A percentile compares a stretch with the other conserved stretches of the same genome.
These are phyloP conservation scores for Geranium rotundifolium DNA, from an alignment of 345 rosid genomes.

Conservation along the genomic window DNA sequence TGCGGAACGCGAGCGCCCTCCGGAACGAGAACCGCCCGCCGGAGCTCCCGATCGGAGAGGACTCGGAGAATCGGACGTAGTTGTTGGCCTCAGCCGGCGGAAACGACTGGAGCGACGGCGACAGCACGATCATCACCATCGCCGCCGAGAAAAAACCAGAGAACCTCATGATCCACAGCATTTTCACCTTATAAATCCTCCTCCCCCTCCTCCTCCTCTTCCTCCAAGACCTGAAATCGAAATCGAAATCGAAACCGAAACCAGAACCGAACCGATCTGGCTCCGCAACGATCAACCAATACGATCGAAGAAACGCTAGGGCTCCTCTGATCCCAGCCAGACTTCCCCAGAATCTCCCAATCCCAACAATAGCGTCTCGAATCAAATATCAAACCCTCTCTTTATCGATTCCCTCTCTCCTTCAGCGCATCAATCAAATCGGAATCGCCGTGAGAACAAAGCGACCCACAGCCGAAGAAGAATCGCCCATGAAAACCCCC, in stretches of 20 bases:
- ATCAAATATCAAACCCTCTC: conserved; percentile 14
- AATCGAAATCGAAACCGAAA: not conserved
- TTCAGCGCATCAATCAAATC: conserved; percentile 18
- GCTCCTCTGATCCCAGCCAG: conserved; percentile 52
- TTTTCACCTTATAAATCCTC: conserved; percentile 19
- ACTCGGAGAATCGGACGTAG: conserved; percentile 30
- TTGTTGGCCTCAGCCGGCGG: conserved; percentile 92
- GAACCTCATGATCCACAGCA: conserved; percentile 54
- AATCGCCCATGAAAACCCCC: conserved; percentile 13
- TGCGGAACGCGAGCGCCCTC: conserved; percentile 32
- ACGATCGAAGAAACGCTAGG: conserved; percentile 26
- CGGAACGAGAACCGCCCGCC: conserved; percentile 28
- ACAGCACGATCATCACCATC: conserved; percentile 57
- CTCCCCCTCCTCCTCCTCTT: conserved; percentile 22
- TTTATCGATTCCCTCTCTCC: no score
- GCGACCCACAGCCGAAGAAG: conserved; percentile 29
- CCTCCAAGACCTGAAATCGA: conserved; percentile 27
- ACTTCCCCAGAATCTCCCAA: conserved; percentile 7
- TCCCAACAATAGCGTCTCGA: not conserved
- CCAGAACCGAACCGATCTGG: no score
- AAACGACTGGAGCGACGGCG: conserved; percentile 75
- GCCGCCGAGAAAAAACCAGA: conserved; percentile 58
- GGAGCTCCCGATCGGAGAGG: not conserved
- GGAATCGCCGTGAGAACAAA: conserved; percentile 38
- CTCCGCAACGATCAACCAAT: conserved; percentile 22